These are phyloP conservation scores for Eucalyptus urophylla DNA, from an alignment of 345 rosid genomes.

Conservation along the genomic window DNA sequence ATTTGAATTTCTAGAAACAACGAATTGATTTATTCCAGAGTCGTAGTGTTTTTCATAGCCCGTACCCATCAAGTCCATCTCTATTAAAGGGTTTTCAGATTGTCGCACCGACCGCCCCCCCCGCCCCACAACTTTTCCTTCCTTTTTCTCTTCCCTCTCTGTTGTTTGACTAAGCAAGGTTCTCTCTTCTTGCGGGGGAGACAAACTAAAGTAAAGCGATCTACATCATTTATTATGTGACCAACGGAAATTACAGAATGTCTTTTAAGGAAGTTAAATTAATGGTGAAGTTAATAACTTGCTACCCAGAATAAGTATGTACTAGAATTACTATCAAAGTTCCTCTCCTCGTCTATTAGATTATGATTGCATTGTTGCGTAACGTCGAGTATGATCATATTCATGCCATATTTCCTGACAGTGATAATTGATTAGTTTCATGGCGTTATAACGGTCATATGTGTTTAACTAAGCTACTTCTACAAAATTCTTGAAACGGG, in stretches of 20 bases:
- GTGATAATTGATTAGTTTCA: not conserved
- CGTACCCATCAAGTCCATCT: not conserved
- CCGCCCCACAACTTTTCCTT: too few species aligned
- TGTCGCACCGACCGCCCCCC: too few species aligned
- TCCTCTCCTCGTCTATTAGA: not conserved
- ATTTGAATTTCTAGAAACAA: not conserved
- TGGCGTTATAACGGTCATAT: not conserved
- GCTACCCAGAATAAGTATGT: not conserved
- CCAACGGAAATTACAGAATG: not conserved
- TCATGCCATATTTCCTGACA: not conserved
- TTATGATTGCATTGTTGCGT: not conserved
- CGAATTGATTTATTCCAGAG: not conserved
- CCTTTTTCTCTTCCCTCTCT: not conserved
- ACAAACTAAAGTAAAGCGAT: not conserved
- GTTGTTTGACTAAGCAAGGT: not conserved
- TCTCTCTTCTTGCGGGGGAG: not conserved
- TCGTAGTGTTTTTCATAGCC: not conserved
- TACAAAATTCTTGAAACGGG: not conserved
- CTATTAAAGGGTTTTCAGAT: not conserved
- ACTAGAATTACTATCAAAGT: not conserved
- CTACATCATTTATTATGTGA: not conserved
- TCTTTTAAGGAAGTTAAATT: not conserved
- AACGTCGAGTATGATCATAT: not conserved
- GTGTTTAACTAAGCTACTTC: not conserved
- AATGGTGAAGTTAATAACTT: not conserved